Base-by-base conservation (phyloP, 805 yeast genomes). In the Huiozyma naganishii region DNA sequence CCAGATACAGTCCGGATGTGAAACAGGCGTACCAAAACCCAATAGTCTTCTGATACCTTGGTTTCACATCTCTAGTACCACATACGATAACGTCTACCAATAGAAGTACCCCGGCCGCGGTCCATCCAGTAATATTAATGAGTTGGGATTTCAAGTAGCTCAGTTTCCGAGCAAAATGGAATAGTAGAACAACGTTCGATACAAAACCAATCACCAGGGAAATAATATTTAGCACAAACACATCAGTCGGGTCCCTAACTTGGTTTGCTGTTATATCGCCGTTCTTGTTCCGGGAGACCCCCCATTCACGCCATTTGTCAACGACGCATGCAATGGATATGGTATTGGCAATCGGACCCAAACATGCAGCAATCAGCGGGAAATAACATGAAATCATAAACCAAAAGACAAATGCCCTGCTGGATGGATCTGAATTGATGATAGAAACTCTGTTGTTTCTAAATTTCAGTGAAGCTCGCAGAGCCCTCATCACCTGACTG, bases 11-110 rank as follows among this genome's bases (percentile, higher is more conserved):
- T 1, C 70, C 64, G 4, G 77, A 70, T 0, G 95, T 83, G 47
- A 81, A 63, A 0, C 76, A 74, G 0, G 87, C 95, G 59, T 72
- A 81, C 88, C 89, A 87, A 57, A 74, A 87, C 1, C 94, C 95
- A 49, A 76, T 80, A 0, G 85, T 55, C 38, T 56, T 54, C 2
- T 52, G 46, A 43, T 53, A 41, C 2, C 41, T 52, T 7, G 38
- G 39, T 5, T 41, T 37, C 39, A 65, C 59, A 41, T 64, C 49
- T 6, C 35, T 39, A 1, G 40, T 41, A 6, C 51, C 48, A 41
- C 57, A 59, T 2, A 58, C 49, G n/a, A 60, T 48, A 1, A 53
- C 55, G 36, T 55, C 78, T 0, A 67, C 67, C 41, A 81, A 44
- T 32, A 87, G 65, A 9, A 83, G 48, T 1, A 67, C 41, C 5